phyloP scores from a whole-genome alignment of 2,329 filamentous ascomycete genomes.

The Penicillium digitatum region DNA sequence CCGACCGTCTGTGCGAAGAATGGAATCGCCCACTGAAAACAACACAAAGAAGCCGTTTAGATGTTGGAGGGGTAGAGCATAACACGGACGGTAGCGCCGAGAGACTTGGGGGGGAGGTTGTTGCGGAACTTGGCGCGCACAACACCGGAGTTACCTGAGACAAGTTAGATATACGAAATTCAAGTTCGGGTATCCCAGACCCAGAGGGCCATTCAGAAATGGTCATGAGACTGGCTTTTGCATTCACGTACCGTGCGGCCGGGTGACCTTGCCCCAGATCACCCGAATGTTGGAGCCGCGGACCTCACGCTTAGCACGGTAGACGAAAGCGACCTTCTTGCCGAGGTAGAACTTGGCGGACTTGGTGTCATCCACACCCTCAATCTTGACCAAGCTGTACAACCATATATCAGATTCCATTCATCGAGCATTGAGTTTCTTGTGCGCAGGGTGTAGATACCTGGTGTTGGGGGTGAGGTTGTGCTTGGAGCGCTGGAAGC shows the following conservation, averaged over 20 bases:
- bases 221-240: constrained; percentile 5
- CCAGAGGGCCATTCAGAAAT: background rate
- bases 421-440: constrained; percentile 9
- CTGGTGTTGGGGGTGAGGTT: constrained; percentile 82
- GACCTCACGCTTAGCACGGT: constrained; percentile 90
- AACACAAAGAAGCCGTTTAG: constrained; percentile 56
- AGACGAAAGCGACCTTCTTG: constrained; percentile 99
- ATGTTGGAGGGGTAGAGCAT: constrained; percentile 98
- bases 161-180: constrained; percentile 6
- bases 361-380: constrained; percentile 88
- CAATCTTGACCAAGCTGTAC: constrained; percentile 86
- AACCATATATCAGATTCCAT: constrained; percentile 25
- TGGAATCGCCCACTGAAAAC: constrained; percentile 34
- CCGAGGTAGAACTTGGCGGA: constrained; percentile 96
- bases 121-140: constrained; percentile 95
- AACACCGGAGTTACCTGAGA: constrained; percentile 87
- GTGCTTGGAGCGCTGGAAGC: constrained; percentile 94
- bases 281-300: constrained; percentile 98
- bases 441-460: constrained; percentile 27
- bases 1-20: constrained; percentile 38
- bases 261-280: constrained; percentile 98
- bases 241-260: constrained; percentile 73
- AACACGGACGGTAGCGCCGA: constrained; percentile 92
- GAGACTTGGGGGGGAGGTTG: constrained; percentile 94
- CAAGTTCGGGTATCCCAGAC: background rate